These are phyloP conservation scores for Sporothrix brasiliensis DNA, from an alignment of 2,329 filamentous ascomycete species.

Conservation along the genomic window DNA sequence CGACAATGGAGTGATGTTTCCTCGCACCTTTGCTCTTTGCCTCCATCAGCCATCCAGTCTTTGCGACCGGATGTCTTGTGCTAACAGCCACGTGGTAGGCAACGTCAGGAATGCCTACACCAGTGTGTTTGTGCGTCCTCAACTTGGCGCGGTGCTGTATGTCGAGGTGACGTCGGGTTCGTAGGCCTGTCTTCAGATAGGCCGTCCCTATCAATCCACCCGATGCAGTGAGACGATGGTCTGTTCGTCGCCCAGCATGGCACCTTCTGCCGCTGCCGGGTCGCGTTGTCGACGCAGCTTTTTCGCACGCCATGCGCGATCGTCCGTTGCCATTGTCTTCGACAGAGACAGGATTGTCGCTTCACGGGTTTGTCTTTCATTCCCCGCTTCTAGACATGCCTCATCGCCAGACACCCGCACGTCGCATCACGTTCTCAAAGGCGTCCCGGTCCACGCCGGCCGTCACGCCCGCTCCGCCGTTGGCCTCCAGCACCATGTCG, in stretches of 20 bases:
- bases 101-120: no score
- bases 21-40: background rate
- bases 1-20: no score
- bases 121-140: background rate
- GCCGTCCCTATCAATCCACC: no score
- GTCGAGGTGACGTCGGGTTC: background rate
- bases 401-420: slow-evolving; percentile 81
- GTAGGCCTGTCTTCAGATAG: no score
- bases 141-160: background rate
- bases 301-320: no score
- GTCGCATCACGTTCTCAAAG: slow-evolving; percentile 82
- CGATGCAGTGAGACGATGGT: background rate
- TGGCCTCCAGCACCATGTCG: slow-evolving; percentile 96
- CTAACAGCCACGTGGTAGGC: background rate
- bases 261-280: background rate
- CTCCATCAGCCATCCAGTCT: background rate
- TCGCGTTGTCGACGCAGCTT: background rate
- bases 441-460: slow-evolving; percentile 75
- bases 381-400: no score
- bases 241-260: background rate
- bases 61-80: background rate
- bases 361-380: no score
- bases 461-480: slow-evolving; percentile 72
- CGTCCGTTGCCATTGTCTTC: no score
- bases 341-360: no score